Base-by-base conservation (phyloP, 495 filamentous ascomycete species). In the Penicillium simplicissimum region DNA sequence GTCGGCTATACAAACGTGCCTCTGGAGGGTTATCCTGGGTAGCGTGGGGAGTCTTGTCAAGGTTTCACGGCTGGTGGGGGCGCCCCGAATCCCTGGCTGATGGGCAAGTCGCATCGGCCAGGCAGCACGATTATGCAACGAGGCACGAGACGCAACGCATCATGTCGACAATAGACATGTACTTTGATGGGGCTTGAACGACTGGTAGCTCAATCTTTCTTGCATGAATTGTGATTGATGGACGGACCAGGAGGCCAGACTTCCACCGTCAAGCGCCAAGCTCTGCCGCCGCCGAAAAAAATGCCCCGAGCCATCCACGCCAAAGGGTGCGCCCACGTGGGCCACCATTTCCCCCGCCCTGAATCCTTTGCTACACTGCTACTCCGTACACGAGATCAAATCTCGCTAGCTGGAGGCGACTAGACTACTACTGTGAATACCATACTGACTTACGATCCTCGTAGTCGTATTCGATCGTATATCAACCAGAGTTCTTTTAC, bases 281-380 rank as follows among this genome's bases (percentile, higher is more conserved):
- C n/a, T 55, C 53, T 21, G 25, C 34, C 17, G 34, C 42, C 42
- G 23, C 17, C 42, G 23, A 25, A 21, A n/a, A n/a, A 55, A 28
- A 21, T 23, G 8, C 15, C 13, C 3, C 11, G 35, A 28, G 35
- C 53, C 52, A 55, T 35, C 21, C 36, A 31, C 21, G 36, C 35
- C 21, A 42, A 31, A 4, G 8, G 13, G 23, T 25, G 21, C 53
- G 31, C 53, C 35, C 53, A 55, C 53, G 53, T 55, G 53, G 53
- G 13, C 52, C 14, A 15, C 35, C 25, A 28, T 28, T 28, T 53
- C 10, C 51, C 35, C 17, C 7, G 19, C 36, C 5, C 15, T 8
- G 40, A 43, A 28, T 28, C 25, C 25, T 28, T 28, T 28, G 25
- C 25, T 28, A 2, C n/a, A n/a, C n/a, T n/a, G n/a, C n/a, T n/a